Evolutionary conservation across 257 asterid species (phyloP), one percentile per base, ranked within the genome.

Genomic region (Thymus quinquecostatus): DNA sequence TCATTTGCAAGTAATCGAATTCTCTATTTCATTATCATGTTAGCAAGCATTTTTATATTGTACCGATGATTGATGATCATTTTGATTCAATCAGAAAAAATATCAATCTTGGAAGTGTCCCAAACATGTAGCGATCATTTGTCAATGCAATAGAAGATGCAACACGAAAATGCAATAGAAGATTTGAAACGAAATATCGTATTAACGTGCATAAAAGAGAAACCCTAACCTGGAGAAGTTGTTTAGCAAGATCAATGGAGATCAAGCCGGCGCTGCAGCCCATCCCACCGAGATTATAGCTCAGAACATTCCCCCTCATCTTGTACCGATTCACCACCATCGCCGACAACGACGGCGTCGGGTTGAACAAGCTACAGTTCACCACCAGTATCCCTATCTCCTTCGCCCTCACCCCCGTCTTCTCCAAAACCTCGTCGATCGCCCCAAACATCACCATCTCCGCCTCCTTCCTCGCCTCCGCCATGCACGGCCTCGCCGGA

Each of bases 351-450:
- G 64, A 58, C 43, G 64, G 64, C 21, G 64, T 87, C 2, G 96
- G 96, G 69, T 86, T 89, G 54, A 90, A 90, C 73, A 87, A 77
- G 73, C 95, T 87, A 64, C 95, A 87, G 60, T 87, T 90, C 72
- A 90, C 92, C 32, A 90, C 88, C 56, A 89, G 78, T 38, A 87
- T 76, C 38, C 96, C 96, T 38, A 90, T 86, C 32, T 90, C 88
- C 77, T 87, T 90, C 0, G 92, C 85, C 60, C 82, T 86, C 48
- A 87, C 77, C 27, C 44, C 10, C 1, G 64, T 58, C 44, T 58
- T 58, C 28, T 14, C 64, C 10, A 58, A 2, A 27, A 58, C 27
- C 64, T 58, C 64, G 3, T 58, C 64, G 3, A 58, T 33, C 4
- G 64, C 64, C 5, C 63, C 63, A 10, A 58, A 58, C 43, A 58